phyloP scores from a whole-genome alignment of 192 early-diverging fungal species.

The Entomortierella parvispora region DNA sequence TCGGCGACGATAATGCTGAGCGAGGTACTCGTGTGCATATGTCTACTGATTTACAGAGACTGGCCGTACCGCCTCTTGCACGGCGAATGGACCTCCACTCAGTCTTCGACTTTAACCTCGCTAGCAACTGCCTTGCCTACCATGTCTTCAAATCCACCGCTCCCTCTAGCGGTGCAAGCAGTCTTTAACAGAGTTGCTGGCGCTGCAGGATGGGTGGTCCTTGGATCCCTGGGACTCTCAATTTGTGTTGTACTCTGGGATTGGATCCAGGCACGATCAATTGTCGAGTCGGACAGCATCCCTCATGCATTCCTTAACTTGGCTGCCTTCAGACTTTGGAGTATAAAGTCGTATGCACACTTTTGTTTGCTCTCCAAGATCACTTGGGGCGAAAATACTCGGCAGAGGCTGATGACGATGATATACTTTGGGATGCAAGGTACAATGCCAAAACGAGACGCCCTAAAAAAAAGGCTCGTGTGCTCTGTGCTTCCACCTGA shows the following conservation, averaged over 20 bases:
- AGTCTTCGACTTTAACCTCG: neutral
- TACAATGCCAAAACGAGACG: too few relatives aligned
- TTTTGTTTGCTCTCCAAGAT: constrained; percentile 34
- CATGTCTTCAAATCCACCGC: neutral
- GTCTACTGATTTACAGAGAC: constrained; percentile 13
- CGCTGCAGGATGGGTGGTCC: constrained; percentile 22
- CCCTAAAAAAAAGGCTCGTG: too few relatives aligned
- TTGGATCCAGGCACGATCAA: constrained; percentile 25
- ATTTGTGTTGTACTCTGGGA: constrained; percentile 29
- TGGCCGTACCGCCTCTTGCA: constrained; percentile 21
- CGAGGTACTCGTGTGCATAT: constrained; percentile 23
- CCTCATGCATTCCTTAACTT: constrained; percentile 24
- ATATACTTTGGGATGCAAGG: constrained; percentile 48
- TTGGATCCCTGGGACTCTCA: constrained; percentile 23
- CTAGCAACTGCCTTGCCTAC: neutral
- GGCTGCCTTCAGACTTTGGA: constrained; percentile 34
- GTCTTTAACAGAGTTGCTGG: neutral
- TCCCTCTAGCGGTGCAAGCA: neutral
- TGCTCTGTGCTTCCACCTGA: too few relatives aligned
- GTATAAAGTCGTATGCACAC: constrained; percentile 40
- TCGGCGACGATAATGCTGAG: constrained; percentile 13
- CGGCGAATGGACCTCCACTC: neutral
- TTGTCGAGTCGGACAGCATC: constrained; percentile 40
- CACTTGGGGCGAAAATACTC: constrained; percentile 22
- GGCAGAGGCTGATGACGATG: constrained; percentile 18